Evolutionary conservation across 129 eudicot genomes (phyloP).

Genomic region (Centrapalus pauciflorus): DNA sequence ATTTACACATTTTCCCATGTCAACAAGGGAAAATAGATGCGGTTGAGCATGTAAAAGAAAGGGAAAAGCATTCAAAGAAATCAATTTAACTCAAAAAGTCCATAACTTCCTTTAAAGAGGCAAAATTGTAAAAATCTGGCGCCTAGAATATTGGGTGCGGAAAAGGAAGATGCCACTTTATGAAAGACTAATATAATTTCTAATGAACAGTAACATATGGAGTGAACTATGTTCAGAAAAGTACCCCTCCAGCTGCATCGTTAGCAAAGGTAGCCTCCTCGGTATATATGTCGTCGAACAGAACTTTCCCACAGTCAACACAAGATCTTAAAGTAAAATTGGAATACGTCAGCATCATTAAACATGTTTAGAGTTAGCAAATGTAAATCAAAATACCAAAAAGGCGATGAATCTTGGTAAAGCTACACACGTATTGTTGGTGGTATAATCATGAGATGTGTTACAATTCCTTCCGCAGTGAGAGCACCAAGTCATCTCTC

Average conservation of each 20-base stretch:
- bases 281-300: constrained; percentile 19
- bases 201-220: neutral
- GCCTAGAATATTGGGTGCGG: neutral
- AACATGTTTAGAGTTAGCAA: neutral
- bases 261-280: constrained; percentile 30
- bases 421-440: constrained; percentile 13
- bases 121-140: neutral
- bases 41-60: neutral
- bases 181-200: neutral
- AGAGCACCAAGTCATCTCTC: constrained; percentile 24
- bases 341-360: neutral
- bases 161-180: neutral
- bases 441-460: constrained; percentile 22
- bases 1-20: neutral
- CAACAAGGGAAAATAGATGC: neutral
- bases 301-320: constrained; percentile 38
- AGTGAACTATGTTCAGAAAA: neutral
- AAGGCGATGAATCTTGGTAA: neutral
- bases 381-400: constrained; percentile 3
- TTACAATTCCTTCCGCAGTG: constrained; percentile 28
- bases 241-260: constrained; percentile 26
- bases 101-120: neutral
- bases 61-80: neutral
- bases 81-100: neutral
- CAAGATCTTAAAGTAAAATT: constrained; percentile 31